These are phyloP conservation scores for Hysterangium stoloniferum DNA, from an alignment of 768 basidiomycete species.

Conservation along the genomic window DNA sequence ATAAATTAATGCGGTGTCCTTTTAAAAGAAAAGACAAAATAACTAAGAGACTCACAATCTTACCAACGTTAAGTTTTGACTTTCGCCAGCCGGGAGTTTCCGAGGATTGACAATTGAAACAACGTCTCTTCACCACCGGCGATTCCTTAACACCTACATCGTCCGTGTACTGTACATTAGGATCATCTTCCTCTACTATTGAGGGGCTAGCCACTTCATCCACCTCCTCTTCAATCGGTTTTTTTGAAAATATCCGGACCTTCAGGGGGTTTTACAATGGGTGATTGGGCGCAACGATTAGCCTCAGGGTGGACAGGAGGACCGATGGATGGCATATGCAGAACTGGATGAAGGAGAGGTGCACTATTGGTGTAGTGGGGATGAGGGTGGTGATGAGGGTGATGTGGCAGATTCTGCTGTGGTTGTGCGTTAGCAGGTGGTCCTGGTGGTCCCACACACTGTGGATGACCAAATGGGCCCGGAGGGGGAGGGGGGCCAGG, in stretches of 20 bases:
- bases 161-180: constrained; percentile 6
- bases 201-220: background rate
- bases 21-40: too few relatives aligned
- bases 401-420: too few relatives aligned
- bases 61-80: constrained; percentile 7
- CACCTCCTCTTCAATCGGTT: background rate
- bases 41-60: constrained; percentile 6
- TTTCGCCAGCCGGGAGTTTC: constrained; percentile 9
- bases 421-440: too few relatives aligned
- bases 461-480: background rate
- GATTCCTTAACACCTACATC: constrained; percentile 9
- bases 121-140: background rate
- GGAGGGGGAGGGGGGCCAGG: background rate
- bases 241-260: background rate
- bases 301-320: background rate
- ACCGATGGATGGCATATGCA: background rate
- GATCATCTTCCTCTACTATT: background rate
- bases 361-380: too few relatives aligned
- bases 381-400: too few relatives aligned
- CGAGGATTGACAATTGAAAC: constrained; percentile 4
- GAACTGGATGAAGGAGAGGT: background rate
- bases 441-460: background rate
- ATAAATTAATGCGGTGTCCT: background rate
- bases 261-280: background rate
- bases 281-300: background rate